These are phyloP conservation scores for Colletotrichum sublineola DNA, from an alignment of 2,329 filamentous ascomycete species.

Conservation along the genomic window DNA sequence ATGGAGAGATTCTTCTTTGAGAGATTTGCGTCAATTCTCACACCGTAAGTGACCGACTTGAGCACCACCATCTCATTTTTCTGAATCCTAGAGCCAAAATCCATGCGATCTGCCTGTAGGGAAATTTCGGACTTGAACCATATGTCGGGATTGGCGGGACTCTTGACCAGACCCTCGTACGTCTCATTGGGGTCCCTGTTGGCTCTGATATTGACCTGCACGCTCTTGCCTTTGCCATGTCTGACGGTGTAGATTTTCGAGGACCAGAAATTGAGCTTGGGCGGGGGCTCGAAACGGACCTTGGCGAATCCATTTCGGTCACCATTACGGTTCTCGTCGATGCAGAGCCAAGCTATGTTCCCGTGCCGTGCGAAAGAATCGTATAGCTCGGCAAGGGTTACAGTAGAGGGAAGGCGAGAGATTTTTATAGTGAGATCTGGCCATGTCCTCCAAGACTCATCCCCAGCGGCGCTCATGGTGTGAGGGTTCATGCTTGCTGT, in stretches of 20 bases:
- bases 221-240: conserved; percentile 12
- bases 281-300: conserved; percentile 71
- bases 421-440: conserved; percentile 46
- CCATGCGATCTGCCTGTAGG: conserved; percentile 61
- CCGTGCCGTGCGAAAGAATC: conserved; percentile 66
- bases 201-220: conserved; percentile 3
- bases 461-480: background rate
- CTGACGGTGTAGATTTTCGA: conserved; percentile 48
- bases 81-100: conserved; percentile 72
- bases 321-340: conserved; percentile 61
- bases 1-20: conserved; percentile 55
- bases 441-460: conserved; percentile 52
- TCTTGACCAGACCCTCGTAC: conserved; percentile 44
- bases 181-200: conserved; percentile 5
- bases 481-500: background rate
- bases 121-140: conserved; percentile 54
- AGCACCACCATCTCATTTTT: conserved; percentile 71
- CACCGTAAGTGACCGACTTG: conserved; percentile 54
- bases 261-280: conserved; percentile 65
- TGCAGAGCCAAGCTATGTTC: conserved; percentile 67
- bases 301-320: conserved; percentile 56
- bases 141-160: conserved; percentile 49
- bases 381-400: conserved; percentile 62
- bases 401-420: conserved; percentile 40
- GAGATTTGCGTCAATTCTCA: conserved; percentile 57